Evolutionary conservation across 2,329 filamentous ascomycete genomes (phyloP), one percentile per base, ranked within the genome.

Genomic region (Aspergillus vadensis): DNA sequence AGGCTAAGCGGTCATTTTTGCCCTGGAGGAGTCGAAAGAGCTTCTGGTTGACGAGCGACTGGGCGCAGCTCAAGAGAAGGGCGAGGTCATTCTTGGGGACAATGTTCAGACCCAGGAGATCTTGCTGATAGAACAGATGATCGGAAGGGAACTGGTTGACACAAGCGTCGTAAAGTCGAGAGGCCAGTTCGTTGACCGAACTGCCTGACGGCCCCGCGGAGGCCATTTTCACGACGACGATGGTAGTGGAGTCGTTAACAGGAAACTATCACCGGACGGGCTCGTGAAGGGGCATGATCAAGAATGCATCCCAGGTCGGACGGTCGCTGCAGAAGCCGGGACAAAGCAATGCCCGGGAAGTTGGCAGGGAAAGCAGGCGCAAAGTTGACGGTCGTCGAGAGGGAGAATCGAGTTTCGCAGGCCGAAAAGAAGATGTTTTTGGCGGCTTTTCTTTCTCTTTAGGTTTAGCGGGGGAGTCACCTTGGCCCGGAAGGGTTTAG

Each of bases 41-140:
- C 63, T 79, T 78, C 62, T 80, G 75, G 60, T 80, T 73, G 43
- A 81, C 77, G 19, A 82, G 75, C 47, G 73, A 70, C 64, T 81
- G 77, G 27, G 78, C 75, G 64, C 77, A 80, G 67, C 77, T 70
- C 54, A 81, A 69, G 43, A 82, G 73, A 38, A 80, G 68, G 14
- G 71, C 61, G 15, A 81, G 61, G 55, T 80, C 78, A 60, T 75
- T 73, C 36, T 79, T 76, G 3, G 79, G 78, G 44, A 82, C 74
- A 32, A 82, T 66, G 27, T 72, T 74, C 55, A 81, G 66, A 21
- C 70, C 68, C 32, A 81, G 64, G 2, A 82, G 71, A 62, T 82
- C 80, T 41, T 80, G 71, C 64, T 82, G 80, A 55, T 77, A 77
- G 67, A 82, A 80, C 41, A 80, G 69, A 62, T 79, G 76, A 57